Percentiles rank a stretch among this genome's conserved stretches.
Conservation (phyloP, 495 filamentous ascomycete genomes). For the Aspergillus heteromorphus region DNA sequence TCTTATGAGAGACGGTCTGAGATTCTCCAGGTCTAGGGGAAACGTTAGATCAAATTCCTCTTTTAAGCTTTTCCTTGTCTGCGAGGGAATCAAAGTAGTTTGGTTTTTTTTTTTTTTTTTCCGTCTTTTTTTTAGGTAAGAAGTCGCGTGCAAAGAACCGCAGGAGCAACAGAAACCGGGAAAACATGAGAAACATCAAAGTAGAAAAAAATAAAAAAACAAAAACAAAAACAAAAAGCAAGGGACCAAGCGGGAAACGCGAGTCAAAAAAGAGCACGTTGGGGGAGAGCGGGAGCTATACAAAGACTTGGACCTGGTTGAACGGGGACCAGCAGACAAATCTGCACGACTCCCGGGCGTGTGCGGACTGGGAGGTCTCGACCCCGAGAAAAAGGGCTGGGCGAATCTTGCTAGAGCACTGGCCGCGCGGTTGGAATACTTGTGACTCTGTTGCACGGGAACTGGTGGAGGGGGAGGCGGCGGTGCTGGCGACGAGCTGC, state of each 20-base stretch:
- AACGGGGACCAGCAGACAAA: constrained; percentile 25
- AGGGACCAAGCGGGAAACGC: not conserved
- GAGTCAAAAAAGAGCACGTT: not conserved
- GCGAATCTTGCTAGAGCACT: constrained; percentile 54
- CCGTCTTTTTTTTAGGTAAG: no score
- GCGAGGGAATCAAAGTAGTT: not conserved
- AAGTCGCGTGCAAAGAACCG: not conserved
- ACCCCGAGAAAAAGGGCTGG: constrained; percentile 52
- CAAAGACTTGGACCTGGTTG: constrained; percentile 39
- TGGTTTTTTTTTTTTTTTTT: no score
- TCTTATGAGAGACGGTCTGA: constrained; percentile 68
- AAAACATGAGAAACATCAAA: no score
- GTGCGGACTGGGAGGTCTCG: constrained; percentile 45
- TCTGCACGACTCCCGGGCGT: constrained; percentile 26
- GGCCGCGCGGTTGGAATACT: constrained; percentile 46
- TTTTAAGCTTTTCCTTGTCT: not conserved
- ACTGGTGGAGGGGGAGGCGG: constrained; percentile 49
- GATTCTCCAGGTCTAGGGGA: constrained; percentile 49
- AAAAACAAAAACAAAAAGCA: not conserved
- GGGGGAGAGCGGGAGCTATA: constrained; percentile 14
- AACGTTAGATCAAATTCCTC: not conserved
- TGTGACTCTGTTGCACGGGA: constrained; percentile 41
- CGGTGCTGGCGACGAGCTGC: constrained; percentile 29
- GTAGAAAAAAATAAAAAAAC: not conserved
- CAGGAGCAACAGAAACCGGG: not conserved